A percentile compares a stretch with the other conserved stretches of the same genome.
phyloP scores from a whole-genome alignment of 2,329 filamentous ascomycete genomes.

The Juglanconis oblonga region DNA sequence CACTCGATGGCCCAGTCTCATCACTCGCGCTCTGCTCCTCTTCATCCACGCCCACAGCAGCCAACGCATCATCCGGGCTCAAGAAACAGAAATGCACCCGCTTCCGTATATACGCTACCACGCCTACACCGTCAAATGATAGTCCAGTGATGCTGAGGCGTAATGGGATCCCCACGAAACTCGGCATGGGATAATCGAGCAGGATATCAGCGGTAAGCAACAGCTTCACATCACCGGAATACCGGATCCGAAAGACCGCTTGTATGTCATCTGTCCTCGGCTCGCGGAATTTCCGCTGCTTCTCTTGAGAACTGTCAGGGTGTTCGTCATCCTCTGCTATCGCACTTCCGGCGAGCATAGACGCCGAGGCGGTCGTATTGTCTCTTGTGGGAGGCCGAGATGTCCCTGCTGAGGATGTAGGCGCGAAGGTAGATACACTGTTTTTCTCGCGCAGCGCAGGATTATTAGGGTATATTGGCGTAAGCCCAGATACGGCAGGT shows the following conservation, averaged over 20 bases:
- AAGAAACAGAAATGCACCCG: constrained; percentile 92
- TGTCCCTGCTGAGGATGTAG: constrained; percentile 46
- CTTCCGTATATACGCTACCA: constrained; percentile 86
- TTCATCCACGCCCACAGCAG: constrained; percentile 57
- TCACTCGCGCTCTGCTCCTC: constrained; percentile 23
- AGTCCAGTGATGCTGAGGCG: constrained; percentile 93
- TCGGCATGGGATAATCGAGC: constrained; percentile 97
- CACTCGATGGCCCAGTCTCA: constrained; percentile 26
- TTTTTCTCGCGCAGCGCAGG: constrained; percentile 52
- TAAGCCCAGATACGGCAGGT: constrained; percentile 12
- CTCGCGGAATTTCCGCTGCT: constrained; percentile 55
- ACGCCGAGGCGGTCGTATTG: constrained; percentile 25
- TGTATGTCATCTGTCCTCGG: constrained; percentile 83
- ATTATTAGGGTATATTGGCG: constrained; percentile 15
- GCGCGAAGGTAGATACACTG: constrained; percentile 60
- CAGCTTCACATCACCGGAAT: constrained; percentile 82
- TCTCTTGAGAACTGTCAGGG: constrained; percentile 21
- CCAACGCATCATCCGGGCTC: constrained; percentile 83
- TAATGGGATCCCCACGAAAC: constrained; percentile 92
- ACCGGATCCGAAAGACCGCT: constrained; percentile 85
- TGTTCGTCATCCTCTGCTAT: constrained; percentile 37
- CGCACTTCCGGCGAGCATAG: constrained; percentile 32
- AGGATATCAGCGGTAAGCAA: constrained; percentile 92
- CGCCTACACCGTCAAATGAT: constrained; percentile 91
- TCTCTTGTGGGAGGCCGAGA: constrained; percentile 60